Evolutionary conservation across 768 basidiomycete genomes (phyloP), one percentile per base, ranked within the genome.

Genomic region (Lactifluus piperatus): DNA sequence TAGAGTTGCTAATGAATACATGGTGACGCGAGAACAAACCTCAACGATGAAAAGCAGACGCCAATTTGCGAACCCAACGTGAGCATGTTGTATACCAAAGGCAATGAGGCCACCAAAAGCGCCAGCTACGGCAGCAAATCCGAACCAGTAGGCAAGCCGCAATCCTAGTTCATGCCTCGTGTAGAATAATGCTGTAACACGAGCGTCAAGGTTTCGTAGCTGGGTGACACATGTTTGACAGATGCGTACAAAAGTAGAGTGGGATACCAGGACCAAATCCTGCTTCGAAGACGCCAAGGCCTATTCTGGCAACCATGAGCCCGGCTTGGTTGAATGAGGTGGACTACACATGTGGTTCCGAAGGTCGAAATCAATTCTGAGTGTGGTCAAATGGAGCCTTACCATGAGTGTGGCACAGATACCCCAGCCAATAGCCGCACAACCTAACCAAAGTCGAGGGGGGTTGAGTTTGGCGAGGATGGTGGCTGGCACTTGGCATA

Each of bases 71-170:
- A 85, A 69, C 5, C 76, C 64, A 0, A 75, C 62, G 55, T 82
- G 71, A 1, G 75, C 76, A 66, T 88, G 79, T 63, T 88, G 85
- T 10, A 91, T 75, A 1, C 88, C 90, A 62, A 86, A 91, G 3
- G 90, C 88, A 43, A 92, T 80, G 46, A 91, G 72, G n/a, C 90
- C 89, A 14, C 88, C 88, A 60, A 91, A 91, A 5, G 90, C 90
- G 24, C 89, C 89, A 4, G 90, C 86, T 4, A 89, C 81, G 3
- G 89, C 88, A 5, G 89, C 88, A 67, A 90, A 91, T 9, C 85
- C 86, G 60, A 90, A 91, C 85, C 87, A 90, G 65, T 87, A 81
- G 1, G 86, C 87, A 79, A 84, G 79, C 46, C 88, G 81, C 49
- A 86, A 70, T 29, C 88, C 88, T 64, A 91, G 77, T 67, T 91